These are phyloP conservation scores for Knufia petricola DNA, from an alignment of 2,329 filamentous ascomycete genomes.

Conservation along the genomic window DNA sequence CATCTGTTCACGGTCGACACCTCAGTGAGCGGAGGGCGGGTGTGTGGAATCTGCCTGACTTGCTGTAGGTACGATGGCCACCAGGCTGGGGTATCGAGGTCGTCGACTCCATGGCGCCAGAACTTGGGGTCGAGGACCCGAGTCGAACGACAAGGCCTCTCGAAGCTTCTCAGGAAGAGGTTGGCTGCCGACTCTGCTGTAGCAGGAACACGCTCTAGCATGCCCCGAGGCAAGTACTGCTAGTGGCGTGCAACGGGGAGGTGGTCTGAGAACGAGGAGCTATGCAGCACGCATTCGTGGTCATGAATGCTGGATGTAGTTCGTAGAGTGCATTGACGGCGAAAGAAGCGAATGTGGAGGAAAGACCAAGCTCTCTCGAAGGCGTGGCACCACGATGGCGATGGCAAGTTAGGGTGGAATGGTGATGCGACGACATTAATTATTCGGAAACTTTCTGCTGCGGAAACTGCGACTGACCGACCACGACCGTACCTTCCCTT, in stretches of 20 bases:
- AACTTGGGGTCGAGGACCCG: slow-evolving; percentile 29
- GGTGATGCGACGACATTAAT: background rate
- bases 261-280: background rate
- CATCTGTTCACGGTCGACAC: background rate
- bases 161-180: slow-evolving; percentile 34
- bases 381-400: background rate
- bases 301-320: background rate
- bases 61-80: slow-evolving; percentile 26
- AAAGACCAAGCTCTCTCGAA: too few species aligned
- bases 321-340: too few species aligned
- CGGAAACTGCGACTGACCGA: background rate
- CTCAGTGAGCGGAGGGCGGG: background rate
- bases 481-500: background rate
- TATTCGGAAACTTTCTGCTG: background rate
- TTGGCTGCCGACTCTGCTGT: slow-evolving; percentile 42
- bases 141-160: slow-evolving; percentile 30
- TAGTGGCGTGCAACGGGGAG: background rate
- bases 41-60: slow-evolving; percentile 10
- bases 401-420: background rate
- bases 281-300: background rate
- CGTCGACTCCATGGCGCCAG: slow-evolving; percentile 27
- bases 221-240: slow-evolving; percentile 27
- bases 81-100: slow-evolving; percentile 28
- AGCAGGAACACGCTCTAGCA: slow-evolving; percentile 44
- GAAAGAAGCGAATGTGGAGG: too few species aligned